Evolutionary conservation across 169 alveolate species (phyloP), one percentile per base, ranked within the genome.

Genomic region (Eimeria tenella): DNA sequence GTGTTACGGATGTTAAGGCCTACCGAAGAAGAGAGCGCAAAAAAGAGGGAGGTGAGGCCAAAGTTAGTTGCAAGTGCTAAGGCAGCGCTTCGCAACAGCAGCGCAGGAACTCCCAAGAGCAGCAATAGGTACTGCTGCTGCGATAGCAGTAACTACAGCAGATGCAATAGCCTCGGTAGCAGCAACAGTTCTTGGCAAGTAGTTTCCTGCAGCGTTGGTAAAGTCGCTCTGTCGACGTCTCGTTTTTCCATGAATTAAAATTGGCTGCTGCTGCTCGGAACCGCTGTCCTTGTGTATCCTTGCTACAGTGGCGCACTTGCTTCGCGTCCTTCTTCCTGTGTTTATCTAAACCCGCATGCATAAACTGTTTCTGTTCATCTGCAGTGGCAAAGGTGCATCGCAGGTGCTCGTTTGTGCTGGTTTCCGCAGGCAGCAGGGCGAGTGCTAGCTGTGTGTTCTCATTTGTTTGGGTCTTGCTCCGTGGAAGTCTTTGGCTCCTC

Each of bases 351-450:
- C 2, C 42, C 42, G 42, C 42, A 31, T 31, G 42, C 42, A 1
- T 31, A 31, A 31, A 31, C 42, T 31, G 0, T 31, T 31, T 31
- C 42, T 31, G 42, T 31, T 31, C 42, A 31, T 31, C 42, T 31
- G 42, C 42, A 2, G 2, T 31, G 42, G 42, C 42, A 31, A 31
- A 31, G n/a, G n/a, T 31, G 42, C 42, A 31, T 31, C 42, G 42
- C 42, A 31, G 42, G 42, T 31, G 42, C 42, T 31, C 11, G 75
- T 9, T 0, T 65, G 75, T 31, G 21, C 21, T 21, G 49, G 21
- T 81, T 31, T 53, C 15, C n/a, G n/a, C 89, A 81, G 89, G 73
- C 89, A 55, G 89, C 89, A 52, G 90, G 90, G n/a, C 56, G 90
- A 11, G 90, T 56, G 56, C 90, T 25, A 6, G 75, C 75, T 7